These are phyloP conservation scores for Fraxinus paxiana DNA, from an alignment of 305 asterid genomes.

Conservation along the genomic window DNA sequence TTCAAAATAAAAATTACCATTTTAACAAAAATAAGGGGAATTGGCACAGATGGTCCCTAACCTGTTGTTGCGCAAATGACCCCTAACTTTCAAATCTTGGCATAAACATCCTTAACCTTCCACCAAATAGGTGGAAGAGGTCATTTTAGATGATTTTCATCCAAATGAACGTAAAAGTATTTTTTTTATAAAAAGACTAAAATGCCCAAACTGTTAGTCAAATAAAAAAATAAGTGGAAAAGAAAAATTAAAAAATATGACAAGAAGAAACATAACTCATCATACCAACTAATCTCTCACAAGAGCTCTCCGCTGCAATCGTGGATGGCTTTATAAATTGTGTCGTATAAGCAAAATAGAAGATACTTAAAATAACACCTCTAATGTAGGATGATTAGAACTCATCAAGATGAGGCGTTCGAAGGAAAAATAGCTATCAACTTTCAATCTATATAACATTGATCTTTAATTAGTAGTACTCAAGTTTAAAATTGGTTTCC, in stretches of 20 bases:
- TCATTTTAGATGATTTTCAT: background rate
- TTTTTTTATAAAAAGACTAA: background rate
- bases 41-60: background rate
- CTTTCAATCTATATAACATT: background rate
- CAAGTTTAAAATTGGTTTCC: background rate
- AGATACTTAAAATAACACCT: background rate
- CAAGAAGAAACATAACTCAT: background rate
- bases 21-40: background rate
- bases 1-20: background rate
- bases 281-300: background rate
- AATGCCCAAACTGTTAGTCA: background rate
- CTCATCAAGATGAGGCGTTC: background rate
- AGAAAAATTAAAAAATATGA: background rate
- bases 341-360: background rate
- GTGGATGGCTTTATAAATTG: background rate
- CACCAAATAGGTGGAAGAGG: background rate
- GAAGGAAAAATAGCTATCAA: background rate
- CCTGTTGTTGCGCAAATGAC: too few species aligned
- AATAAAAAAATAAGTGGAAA: background rate
- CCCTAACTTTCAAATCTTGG: background rate
- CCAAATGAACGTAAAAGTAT: background rate
- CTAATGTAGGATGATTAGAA: background rate
- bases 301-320: background rate
- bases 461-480: background rate
- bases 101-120: background rate